Base-by-base conservation (phyloP, 2,329 filamentous ascomycete species). In the Stachybotrys chlorohalonatus region DNA sequence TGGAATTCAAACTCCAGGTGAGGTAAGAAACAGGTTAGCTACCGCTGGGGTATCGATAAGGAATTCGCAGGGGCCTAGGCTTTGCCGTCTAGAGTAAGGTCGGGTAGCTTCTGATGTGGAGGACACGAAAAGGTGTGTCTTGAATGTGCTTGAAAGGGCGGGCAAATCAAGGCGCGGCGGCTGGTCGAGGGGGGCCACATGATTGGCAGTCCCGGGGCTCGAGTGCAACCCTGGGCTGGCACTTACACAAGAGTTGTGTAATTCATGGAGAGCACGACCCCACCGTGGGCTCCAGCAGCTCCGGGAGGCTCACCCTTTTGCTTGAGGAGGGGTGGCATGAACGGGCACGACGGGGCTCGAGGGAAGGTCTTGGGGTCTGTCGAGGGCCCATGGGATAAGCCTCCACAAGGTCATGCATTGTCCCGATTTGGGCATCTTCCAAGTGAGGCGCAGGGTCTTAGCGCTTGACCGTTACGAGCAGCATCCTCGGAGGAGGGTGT, bases 121-220 rank as follows among this genome's bases (percentile, higher is more conserved):
- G 59, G 54, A 54, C 53, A 53, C 56, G 54, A n/a, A n/a, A 24
- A 47, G 46, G 46, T 11, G 7, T n/a, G 46, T 9, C 46, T 8
- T 8, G 17, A 6, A 8, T 47, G 46, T 16, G 9, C 46, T 2
- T 47, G 46, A 16, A 45, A 16, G 17, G 9, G 46, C 46, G 46
- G 46, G 46, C 46, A n/a, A 47, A 24, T 47, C 46, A 47, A n/a
- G 50, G 31, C 50, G n/a, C 50, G 57, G 58, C 58, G 57, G 56
- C 59, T 59, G 53, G 32, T 53, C 54, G 56, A 57, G 58, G 60
- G 24, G 59, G 60, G 61, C 59, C 63, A 68, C 64, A 65, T 68
- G 64, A 70, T 70, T 70, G 67, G 68, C 58, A 59, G 58, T 31
- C 56, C 46, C 47, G 56, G 57, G 55, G 31, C 45, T 54, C 49